A percentile compares a stretch with the other conserved stretches of the same genome.
phyloP scores from a whole-genome alignment of 768 basidiomycete species.

The Russula sp. region DNA sequence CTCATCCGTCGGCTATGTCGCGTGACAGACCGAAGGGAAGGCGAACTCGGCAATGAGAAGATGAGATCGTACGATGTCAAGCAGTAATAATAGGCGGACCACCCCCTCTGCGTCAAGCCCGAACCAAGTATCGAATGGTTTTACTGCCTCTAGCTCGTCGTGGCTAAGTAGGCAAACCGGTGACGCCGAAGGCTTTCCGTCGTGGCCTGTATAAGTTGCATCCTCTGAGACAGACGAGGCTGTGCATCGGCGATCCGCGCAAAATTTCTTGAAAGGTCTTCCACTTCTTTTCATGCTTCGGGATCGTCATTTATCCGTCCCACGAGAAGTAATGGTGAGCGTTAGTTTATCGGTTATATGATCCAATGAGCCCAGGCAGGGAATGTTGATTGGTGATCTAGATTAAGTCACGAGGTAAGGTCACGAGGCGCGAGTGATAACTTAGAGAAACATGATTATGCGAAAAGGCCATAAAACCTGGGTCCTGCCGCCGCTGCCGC shows the following conservation, averaged over 20 bases:
- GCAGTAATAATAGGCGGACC: no score
- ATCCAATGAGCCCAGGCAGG: neutral
- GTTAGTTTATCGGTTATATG: constrained; percentile 27
- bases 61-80: neutral
- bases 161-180: neutral
- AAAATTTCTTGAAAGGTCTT: neutral
- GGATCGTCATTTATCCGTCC: neutral
- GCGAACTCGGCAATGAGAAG: neutral
- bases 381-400: no score
- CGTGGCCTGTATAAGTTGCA: neutral
- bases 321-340: neutral
- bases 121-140: neutral
- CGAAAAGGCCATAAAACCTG: no score
- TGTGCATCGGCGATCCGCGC: no score
- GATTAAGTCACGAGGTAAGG: no score
- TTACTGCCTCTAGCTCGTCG: neutral
- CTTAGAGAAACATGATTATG: no score
- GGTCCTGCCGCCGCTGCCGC: no score
- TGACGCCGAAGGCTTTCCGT: neutral
- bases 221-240: neutral
- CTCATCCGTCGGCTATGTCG: neutral
- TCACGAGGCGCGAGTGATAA: no score
- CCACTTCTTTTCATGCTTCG: neutral
- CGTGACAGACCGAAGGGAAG: neutral
- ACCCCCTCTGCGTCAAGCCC: no score